Base-by-base conservation (phyloP, 2,329 filamentous ascomycete genomes). In the Seiridium cupressi region DNA sequence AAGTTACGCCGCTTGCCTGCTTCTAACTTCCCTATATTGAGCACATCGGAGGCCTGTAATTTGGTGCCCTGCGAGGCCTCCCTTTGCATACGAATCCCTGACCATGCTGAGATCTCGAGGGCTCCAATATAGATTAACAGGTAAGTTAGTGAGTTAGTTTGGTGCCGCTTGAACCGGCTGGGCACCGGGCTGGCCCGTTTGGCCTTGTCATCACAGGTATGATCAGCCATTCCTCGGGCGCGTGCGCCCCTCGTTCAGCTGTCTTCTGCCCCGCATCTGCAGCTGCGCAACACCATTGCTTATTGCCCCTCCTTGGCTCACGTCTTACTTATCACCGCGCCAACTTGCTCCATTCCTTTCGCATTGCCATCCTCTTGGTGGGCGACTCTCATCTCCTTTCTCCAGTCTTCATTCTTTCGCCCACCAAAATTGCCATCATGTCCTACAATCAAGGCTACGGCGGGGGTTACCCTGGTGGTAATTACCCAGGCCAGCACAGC, bases 401-500 rank as follows among this genome's bases (percentile, higher is more conserved):
- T 55, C 36, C 18, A 26, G 18, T 44, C n/a, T 40, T 38, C 2
- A 9, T 44, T 18, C 51, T 42, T 54, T 48, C 44, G 13, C 18
- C 9, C 49, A 31, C 26, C 8, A 10, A 7, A n/a, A 47, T n/a
- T 44, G 31, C 26, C 51, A 51, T n/a, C 35, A 60, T 60, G 58
- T 60, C 58, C 44, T 59, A 51, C 26, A 58, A 58, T 31, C 57
- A 58, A 58, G 59, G 59, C 55, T 61, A 61, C 48, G 59, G 59
- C 48, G 59, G 59, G 47, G 60, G 60, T 13, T 60, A 60, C 40
- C 55, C 55, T 32, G 55, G 55, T 32, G 44, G 46, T 11, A 32
- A 44, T 35, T 44, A 55, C 38, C 53, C 53, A 9, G 53, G 53
- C 53, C 38, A 44, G 40, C 53, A 55, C 38, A 35, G 53, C n/a